These are phyloP conservation scores for Pseudogymnoascus sp. DNA, from an alignment of 2,329 filamentous ascomycete genomes.

Conservation along the genomic window DNA sequence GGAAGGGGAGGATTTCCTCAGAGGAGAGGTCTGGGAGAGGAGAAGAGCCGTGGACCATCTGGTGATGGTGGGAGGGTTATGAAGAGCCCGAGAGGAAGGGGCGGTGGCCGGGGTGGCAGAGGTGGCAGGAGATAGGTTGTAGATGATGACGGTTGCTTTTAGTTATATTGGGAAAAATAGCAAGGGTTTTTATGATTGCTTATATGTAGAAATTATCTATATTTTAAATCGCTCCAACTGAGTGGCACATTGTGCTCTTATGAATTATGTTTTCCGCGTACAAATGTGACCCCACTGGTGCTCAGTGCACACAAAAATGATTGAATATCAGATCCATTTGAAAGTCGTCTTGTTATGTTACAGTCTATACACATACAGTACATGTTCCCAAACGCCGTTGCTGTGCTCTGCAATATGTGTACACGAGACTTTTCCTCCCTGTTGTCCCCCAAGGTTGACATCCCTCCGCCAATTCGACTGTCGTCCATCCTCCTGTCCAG, in stretches of 20 bases:
- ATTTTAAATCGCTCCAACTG: not conserved
- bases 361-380: constrained; percentile 20
- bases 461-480: not conserved
- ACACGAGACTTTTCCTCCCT: constrained; percentile 8
- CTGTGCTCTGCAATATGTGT: constrained; percentile 10
- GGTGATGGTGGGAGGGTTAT: constrained; percentile 23
- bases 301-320: not conserved
- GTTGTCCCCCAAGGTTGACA: constrained; percentile 3
- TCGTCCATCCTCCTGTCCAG: not conserved
- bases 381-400: constrained; percentile 15
- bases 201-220: constrained; percentile 7
- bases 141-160: constrained; percentile 6
- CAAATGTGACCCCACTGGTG: not conserved
- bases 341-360: constrained; percentile 23
- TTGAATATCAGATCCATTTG: not conserved
- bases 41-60: constrained; percentile 23
- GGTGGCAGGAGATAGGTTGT: constrained; percentile 21
- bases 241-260: not conserved
- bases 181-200: constrained; percentile 6
- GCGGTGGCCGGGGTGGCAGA: constrained; percentile 18
- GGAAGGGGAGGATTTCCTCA: constrained; percentile 40
- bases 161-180: constrained; percentile 4
- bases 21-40: constrained; percentile 42
- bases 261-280: not conserved
- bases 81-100: constrained; percentile 17